phyloP scores from a whole-genome alignment of 2,329 filamentous ascomycete species.

The Aspergillus sp. region DNA sequence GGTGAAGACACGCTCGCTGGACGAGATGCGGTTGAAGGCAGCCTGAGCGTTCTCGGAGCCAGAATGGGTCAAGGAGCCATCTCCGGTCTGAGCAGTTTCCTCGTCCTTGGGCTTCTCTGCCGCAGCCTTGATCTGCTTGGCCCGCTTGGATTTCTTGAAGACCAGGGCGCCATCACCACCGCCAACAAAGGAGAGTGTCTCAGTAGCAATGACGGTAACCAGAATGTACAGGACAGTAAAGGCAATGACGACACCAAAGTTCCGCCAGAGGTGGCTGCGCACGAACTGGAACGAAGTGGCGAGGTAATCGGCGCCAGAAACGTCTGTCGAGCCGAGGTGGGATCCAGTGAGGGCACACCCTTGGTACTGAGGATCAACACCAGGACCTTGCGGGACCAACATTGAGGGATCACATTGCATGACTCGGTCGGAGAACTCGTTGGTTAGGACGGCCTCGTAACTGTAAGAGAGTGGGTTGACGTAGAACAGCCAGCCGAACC shows the following conservation, averaged over 20 bases:
- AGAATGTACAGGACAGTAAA: conserved; percentile 41
- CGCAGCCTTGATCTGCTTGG: conserved; percentile 59
- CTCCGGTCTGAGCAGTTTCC: conserved; percentile 54
- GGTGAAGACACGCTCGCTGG: conserved; percentile 69
- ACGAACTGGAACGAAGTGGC: conserved; percentile 74
- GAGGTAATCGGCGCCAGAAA: conserved; percentile 62
- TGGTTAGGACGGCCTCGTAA: conserved; percentile 70
- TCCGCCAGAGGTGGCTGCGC: conserved; percentile 72
- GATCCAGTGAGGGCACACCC: conserved; percentile 68
- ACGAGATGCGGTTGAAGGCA: conserved; percentile 50
- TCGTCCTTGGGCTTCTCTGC: conserved; percentile 56
- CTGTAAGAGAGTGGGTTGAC: conserved; percentile 62
- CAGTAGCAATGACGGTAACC: conserved; percentile 59
- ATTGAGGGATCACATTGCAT: conserved; percentile 65
- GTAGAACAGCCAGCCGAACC: conserved; percentile 68
- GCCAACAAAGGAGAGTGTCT: conserved; percentile 66
- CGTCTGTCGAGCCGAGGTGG: conserved; percentile 52
- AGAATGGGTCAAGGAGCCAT: conserved; percentile 31
- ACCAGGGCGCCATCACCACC: conserved; percentile 68
- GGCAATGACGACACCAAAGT: conserved; percentile 46
- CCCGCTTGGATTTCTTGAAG: conserved; percentile 70
- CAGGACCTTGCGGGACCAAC: conserved; percentile 64
- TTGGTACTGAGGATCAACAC: conserved; percentile 60
- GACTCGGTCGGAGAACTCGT: conserved; percentile 63
- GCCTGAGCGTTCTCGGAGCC: conserved; percentile 34